Conservation (phyloP, 2,329 filamentous ascomycete genomes). For the Aureobasidium vineae region DNA sequence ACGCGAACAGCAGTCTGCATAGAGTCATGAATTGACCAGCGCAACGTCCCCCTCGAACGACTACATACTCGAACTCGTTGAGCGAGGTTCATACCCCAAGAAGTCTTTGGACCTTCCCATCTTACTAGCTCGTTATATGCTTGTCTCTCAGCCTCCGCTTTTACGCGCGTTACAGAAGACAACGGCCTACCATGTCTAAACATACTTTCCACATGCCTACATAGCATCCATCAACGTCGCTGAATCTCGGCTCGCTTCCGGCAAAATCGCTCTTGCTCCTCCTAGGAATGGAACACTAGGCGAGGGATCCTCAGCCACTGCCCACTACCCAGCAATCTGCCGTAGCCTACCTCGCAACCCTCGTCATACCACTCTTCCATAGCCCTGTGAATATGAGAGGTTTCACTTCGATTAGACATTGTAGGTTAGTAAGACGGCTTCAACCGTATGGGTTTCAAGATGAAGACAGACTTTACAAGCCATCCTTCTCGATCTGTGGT, state of each 20-base stretch:
- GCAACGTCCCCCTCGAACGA: background rate
- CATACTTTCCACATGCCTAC: background rate
- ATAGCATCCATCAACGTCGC: background rate
- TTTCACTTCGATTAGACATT: constrained; percentile 8
- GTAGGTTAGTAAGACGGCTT: background rate
- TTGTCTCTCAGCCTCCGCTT: background rate
- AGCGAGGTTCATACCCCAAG: background rate
- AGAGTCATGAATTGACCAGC: background rate
- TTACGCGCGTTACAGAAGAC: background rate
- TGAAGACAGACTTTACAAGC: constrained; percentile 1
- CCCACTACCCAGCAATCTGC: constrained; percentile 15
- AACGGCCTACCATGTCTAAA: background rate
- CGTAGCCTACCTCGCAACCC: background rate
- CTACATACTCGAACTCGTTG: background rate
- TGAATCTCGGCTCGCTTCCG: constrained; percentile 9
- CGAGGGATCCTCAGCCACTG: background rate
- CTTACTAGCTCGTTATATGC: too few species aligned
- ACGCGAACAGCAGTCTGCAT: background rate
- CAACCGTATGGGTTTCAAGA: constrained; percentile 2
- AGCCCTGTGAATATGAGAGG: background rate
- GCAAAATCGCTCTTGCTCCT: background rate
- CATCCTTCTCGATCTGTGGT: background rate
- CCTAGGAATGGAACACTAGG: background rate
- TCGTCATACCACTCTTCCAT: background rate
- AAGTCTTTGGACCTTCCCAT: background rate